Evolutionary conservation across 2,329 filamentous ascomycete species (phyloP), one percentile per base, ranked within the genome.

Genomic region (Fusarium cyanostomum): DNA sequence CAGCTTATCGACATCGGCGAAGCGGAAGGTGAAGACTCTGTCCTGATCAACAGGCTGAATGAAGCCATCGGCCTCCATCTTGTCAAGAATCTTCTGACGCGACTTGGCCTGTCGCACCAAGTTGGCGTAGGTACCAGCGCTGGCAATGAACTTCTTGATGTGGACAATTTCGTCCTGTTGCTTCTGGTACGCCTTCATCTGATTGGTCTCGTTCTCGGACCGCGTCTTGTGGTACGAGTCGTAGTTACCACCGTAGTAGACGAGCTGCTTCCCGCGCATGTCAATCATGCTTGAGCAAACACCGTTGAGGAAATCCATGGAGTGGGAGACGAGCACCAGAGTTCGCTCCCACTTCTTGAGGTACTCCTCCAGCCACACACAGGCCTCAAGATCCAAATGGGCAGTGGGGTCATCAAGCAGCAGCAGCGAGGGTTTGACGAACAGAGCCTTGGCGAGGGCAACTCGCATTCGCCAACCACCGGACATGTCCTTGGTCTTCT

Each of bases 401-500:
- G 95, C 95, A 67, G 95, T 99, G 38, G 95, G 95, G 83, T 99
- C 95, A 77, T 99, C 95, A 73, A 99, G 93, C 68, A 99, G 86
- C 46, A 99, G 88, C 56, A 99, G 86, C 15, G 93, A 95, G 31
- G 96, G 95, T 86, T 96, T 96, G 81, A 99, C 94, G 84, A 99
- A 99, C 50, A 99, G 89, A 56, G 95, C 95, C 85, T 98, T 97
- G 77, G 86, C 95, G 61, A 99, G 89, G 56, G 95, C 95, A 58
- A 99, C 95, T 86, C 96, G 92, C 95, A 99, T 99, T 85, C 94
- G 89, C 95, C 95, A 99, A 72, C 95, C 95, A 92, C 95, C 95
- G 68, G 95, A 99, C 96, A 99, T 99, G 79, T 99, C 96, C 87
- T 98, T 99, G 73, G 96, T 99, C 89, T 96, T 97, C 88, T 99